A percentile compares a stretch with the other conserved stretches of the same genome.
These are phyloP conservation scores for Candida gigantensis DNA, from an alignment of 1,139 yeast species.

Conservation along the genomic window DNA sequence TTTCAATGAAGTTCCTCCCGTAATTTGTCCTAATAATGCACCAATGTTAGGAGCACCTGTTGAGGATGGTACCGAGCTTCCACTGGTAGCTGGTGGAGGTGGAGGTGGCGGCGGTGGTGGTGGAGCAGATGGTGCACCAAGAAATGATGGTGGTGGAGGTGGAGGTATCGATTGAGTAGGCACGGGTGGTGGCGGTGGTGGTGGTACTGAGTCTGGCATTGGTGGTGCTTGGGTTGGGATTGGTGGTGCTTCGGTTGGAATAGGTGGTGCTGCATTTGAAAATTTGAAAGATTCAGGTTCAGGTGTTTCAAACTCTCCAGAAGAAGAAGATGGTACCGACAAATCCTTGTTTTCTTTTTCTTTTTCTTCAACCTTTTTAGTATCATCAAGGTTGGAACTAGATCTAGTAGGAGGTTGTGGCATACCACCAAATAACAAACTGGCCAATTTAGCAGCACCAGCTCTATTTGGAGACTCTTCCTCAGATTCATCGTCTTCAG, in stretches of 20 bases:
- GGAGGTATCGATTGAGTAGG: constrained; percentile 17
- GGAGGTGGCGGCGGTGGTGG: constrained; percentile 18
- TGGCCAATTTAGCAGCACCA: constrained; percentile 65
- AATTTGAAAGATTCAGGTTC: constrained; percentile 7
- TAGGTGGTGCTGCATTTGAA: constrained; percentile 7
- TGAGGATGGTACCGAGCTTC: constrained; percentile 21
- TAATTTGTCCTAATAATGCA: constrained; percentile 57
- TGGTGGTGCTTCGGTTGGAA: constrained; percentile 16
- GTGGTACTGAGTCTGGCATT: constrained; percentile 11
- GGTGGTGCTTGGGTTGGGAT: constrained; percentile 17
- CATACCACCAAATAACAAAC: constrained; percentile 64
- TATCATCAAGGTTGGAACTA: constrained; percentile 10
- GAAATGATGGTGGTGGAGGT: constrained; percentile 17
- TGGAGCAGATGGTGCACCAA: constrained; percentile 15
- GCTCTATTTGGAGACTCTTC: constrained; percentile 50
- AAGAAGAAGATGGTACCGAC: constrained; percentile 9
- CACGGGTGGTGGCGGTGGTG: constrained; percentile 14
- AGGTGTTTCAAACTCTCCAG: constrained; percentile 13
- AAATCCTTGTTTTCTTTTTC: constrained; percentile 9
- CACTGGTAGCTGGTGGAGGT: constrained; percentile 20
- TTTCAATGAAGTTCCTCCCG: constrained; percentile 50
- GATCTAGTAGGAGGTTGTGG: constrained; percentile 41
- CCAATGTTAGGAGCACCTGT: constrained; percentile 40
- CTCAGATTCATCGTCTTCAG: constrained; percentile 54
- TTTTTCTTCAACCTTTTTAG: constrained; percentile 14